Evolutionary conservation across 805 yeast species (phyloP).

Genomic region (Candida nonsorbophila): DNA sequence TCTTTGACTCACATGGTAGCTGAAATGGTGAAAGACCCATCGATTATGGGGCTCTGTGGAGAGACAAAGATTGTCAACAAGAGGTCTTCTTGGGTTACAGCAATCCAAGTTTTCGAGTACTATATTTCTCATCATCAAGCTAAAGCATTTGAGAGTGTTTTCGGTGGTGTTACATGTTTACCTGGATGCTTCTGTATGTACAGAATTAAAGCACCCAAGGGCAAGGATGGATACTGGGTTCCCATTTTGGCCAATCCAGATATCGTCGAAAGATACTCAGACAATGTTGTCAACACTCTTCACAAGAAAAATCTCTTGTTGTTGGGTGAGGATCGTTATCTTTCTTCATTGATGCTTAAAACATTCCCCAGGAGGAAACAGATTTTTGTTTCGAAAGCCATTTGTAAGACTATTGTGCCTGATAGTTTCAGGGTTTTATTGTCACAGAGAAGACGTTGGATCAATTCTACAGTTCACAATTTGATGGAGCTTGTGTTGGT

Average conservation of each 20-base stretch:
- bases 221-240: slow-evolving; percentile 70
- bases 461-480: slow-evolving; percentile 90
- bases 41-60: slow-evolving; percentile 90
- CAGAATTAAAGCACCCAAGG: slow-evolving; percentile 86
- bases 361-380: slow-evolving; percentile 89
- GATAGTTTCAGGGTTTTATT: slow-evolving; percentile 69
- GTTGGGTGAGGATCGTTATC: slow-evolving; percentile 86
- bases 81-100: slow-evolving; percentile 79
- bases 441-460: slow-evolving; percentile 96
- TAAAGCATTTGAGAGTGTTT: slow-evolving; percentile 91
- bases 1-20: slow-evolving; percentile 87
- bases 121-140: slow-evolving; percentile 92
- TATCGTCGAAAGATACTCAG: slow-evolving; percentile 86
- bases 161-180: slow-evolving; percentile 90
- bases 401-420: slow-evolving; percentile 90
- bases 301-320: slow-evolving; percentile 82
- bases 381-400: slow-evolving; percentile 83
- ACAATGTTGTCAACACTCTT: slow-evolving; percentile 75
- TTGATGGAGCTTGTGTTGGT: slow-evolving; percentile 82
- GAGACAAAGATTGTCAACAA: slow-evolving; percentile 90
- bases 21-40: slow-evolving; percentile 81
- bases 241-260: slow-evolving; percentile 91
- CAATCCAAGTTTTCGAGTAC: slow-evolving; percentile 90
- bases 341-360: slow-evolving; percentile 78
- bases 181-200: slow-evolving; percentile 96